These are phyloP conservation scores for Plasmodium inui DNA, from an alignment of 169 alveolate genomes.

Conservation along the genomic window DNA sequence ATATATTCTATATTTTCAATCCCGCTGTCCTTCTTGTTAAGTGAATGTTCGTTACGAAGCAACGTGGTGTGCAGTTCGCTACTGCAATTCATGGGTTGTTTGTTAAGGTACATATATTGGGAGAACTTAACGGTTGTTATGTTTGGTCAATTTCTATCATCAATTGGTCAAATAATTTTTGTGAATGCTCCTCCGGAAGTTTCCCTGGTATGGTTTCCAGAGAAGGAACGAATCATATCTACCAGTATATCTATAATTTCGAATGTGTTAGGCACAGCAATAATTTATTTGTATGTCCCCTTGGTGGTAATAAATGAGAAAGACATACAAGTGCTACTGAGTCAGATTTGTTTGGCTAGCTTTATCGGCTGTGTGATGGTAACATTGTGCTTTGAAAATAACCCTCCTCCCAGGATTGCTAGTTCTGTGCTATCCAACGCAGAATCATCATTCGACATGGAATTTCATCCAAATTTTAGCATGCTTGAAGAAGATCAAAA, in stretches of 20 bases:
- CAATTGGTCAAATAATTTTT: constrained; percentile 51
- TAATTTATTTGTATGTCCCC: constrained; percentile 50
- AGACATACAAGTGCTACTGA: constrained; percentile 10
- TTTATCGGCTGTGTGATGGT: constrained; percentile 19
- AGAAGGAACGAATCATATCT: constrained; percentile 36
- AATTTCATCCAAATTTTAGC: not conserved
- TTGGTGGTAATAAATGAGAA: constrained; percentile 32
- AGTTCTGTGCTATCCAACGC: not conserved
- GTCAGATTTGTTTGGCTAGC: constrained; percentile 16
- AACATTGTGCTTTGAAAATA: constrained; percentile 22
- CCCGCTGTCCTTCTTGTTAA: constrained; percentile 43
- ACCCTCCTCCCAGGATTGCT: not conserved
- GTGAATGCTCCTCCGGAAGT: constrained; percentile 70
- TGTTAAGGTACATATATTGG: constrained; percentile 36
- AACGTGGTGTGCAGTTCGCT: constrained; percentile 35
- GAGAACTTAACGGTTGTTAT: constrained; percentile 26
- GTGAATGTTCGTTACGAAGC: constrained; percentile 38
- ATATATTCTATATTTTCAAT: constrained; percentile 42
- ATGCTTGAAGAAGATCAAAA: not conserved
- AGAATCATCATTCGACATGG: not conserved
- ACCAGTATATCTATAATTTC: constrained; percentile 40
- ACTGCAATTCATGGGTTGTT: constrained; percentile 41
- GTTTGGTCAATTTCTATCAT: constrained; percentile 54
- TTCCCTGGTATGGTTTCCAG: constrained; percentile 53
- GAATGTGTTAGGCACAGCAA: constrained; percentile 51